Percentiles rank a stretch among this genome's conserved stretches.
phyloP scores from a whole-genome alignment of 441 rosid species.

The Macaranga tanarius region DNA sequence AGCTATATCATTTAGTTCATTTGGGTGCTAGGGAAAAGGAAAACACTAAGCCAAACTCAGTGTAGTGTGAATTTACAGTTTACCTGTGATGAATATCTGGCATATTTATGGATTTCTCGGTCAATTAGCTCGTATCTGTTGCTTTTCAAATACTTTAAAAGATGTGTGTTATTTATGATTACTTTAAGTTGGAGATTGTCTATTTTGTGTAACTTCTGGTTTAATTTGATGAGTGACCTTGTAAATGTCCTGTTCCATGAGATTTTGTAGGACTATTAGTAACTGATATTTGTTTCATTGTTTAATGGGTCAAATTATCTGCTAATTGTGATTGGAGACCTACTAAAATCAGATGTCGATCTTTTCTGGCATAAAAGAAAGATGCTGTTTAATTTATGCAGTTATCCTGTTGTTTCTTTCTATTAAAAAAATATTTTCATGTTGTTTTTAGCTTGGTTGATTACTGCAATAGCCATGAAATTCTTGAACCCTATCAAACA shows the following conservation, averaged over 20 bases:
- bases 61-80: not conserved
- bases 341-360: not conserved
- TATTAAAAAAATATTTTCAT: not conserved
- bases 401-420: not conserved
- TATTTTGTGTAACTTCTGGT: too few relatives aligned
- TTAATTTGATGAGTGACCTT: not conserved
- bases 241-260: not conserved
- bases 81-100: not conserved
- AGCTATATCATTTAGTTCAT: not conserved
- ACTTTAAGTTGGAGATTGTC: not conserved
- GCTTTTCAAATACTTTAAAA: not conserved
- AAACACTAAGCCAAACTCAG: not conserved
- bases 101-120: not conserved
- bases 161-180: not conserved
- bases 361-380: not conserved
- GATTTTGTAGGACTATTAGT: not conserved
- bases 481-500: constrained; percentile 1
- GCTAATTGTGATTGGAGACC: not conserved
- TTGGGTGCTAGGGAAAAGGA: not conserved
- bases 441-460: not conserved
- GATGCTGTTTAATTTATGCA: too few relatives aligned
- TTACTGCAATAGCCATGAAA: not conserved
- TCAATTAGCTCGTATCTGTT: not conserved
- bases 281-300: not conserved
- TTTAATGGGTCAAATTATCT: not conserved